Conservation (phyloP, 169 alveolate genomes). For the Plasmodium chabaudi region DNA sequence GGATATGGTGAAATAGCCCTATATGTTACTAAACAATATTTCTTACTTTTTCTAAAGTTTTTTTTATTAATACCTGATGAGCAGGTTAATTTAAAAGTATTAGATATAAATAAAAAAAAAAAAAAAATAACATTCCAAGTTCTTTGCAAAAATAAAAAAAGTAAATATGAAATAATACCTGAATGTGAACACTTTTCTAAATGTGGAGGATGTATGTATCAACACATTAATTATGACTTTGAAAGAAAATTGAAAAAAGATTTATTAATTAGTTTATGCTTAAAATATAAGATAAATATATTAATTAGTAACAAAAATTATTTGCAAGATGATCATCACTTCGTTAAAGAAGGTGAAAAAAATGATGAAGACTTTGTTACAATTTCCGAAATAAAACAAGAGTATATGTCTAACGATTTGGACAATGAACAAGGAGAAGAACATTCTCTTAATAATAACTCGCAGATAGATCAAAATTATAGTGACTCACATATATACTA, state of each 20-base stretch:
- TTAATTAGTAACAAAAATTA: slow-evolving; percentile 40
- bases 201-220: slow-evolving; percentile 74
- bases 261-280: slow-evolving; percentile 41
- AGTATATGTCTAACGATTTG: slow-evolving; percentile 15
- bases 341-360: background rate
- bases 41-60: slow-evolving; percentile 47
- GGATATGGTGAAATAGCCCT: slow-evolving; percentile 75
- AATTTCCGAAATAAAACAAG: slow-evolving; percentile 48
- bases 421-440: slow-evolving; percentile 5
- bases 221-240: slow-evolving; percentile 62
- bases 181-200: slow-evolving; percentile 61
- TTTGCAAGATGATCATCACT: slow-evolving; percentile 45
- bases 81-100: slow-evolving; percentile 64
- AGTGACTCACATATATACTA: background rate
- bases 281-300: slow-evolving; percentile 48
- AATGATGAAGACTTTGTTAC: slow-evolving; percentile 23
- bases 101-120: slow-evolving; percentile 62
- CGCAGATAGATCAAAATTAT: background rate
- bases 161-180: slow-evolving; percentile 68
- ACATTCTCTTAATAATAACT: background rate
- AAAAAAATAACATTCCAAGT: slow-evolving; percentile 55
- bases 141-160: slow-evolving; percentile 66
- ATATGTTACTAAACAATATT: slow-evolving; percentile 42
- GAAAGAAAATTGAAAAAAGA: slow-evolving; percentile 45
- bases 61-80: slow-evolving; percentile 73